Conservation (phyloP, 805 yeast species). For the Zygoascus flipseniorum region DNA sequence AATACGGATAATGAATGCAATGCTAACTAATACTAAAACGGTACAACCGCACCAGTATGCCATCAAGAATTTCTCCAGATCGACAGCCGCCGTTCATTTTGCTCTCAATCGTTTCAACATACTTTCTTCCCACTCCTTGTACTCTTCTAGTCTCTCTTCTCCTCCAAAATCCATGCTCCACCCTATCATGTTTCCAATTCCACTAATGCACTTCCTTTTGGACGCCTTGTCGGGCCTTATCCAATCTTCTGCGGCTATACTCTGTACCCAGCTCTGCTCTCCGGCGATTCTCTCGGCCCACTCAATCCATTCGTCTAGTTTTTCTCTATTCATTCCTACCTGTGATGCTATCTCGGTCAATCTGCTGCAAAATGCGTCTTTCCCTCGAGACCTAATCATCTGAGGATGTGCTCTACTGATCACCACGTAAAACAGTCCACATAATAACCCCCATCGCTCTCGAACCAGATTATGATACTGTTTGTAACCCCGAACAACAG, state of each 20-base stretch:
- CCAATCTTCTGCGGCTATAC: conserved; percentile 13
- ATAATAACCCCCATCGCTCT: conserved; percentile 28
- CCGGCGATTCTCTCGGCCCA: conserved; percentile 28
- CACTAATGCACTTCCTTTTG: conserved; percentile 14
- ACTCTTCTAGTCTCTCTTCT: conserved; percentile 10
- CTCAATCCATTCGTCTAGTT: conserved; percentile 25
- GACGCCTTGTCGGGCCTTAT: neutral
- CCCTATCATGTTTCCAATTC: conserved; percentile 21
- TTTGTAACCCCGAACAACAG: conserved; percentile 21
- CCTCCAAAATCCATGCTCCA: conserved; percentile 13
- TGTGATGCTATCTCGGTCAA: conserved; percentile 6
- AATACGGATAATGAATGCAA: no score
- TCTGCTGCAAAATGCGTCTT: conserved; percentile 6
- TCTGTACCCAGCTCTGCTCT: conserved; percentile 27
- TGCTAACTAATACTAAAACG: no score
- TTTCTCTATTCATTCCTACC: conserved; percentile 1
- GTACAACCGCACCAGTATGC: no score
- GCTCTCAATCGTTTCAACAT: neutral
- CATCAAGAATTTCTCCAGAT: no score
- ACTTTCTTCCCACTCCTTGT: conserved; percentile 11
- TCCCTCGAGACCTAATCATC: conserved; percentile 4
- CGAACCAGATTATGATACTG: conserved; percentile 25
- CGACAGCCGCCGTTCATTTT: neutral
- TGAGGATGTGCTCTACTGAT: conserved; percentile 25
- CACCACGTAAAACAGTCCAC: conserved; percentile 25